Evolutionary conservation across 257 asterid species (phyloP).

Genomic region (Solanum piurae): DNA sequence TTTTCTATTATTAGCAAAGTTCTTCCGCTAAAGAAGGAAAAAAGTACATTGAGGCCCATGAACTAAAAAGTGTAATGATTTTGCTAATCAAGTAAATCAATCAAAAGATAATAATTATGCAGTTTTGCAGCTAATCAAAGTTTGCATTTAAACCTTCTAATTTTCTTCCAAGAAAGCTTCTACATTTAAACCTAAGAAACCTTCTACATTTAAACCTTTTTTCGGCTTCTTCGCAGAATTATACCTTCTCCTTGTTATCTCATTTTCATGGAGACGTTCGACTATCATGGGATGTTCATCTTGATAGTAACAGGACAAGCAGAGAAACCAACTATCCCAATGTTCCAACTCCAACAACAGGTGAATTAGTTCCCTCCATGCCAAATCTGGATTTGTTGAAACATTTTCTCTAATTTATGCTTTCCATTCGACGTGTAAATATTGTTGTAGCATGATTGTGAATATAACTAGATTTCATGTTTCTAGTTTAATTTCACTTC

Average conservation of each 20-base stretch:
- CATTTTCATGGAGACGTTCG: not conserved
- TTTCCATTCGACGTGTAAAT: not conserved
- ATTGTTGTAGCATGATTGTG: not conserved
- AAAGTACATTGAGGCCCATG: not conserved
- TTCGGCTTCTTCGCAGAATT: not conserved
- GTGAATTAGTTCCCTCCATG: not conserved
- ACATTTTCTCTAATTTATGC: not conserved
- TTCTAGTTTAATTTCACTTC: not conserved
- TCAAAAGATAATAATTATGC: not conserved
- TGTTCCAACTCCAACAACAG: not conserved
- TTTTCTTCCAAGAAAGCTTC: not conserved
- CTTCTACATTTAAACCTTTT: not conserved
- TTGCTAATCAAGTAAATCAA: not conserved
- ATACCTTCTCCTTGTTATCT: conserved; percentile 11
- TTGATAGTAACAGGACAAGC: not conserved
- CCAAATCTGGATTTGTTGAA: not conserved
- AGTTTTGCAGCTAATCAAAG: not conserved
- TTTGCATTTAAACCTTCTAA: not conserved
- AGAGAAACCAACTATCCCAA: not conserved
- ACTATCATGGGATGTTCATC: not conserved
- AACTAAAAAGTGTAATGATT: not conserved
- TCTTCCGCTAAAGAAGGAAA: not conserved
- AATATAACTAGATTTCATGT: not conserved
- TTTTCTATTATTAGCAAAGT: not conserved
- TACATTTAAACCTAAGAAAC: not conserved